Conservation (phyloP, 768 basidiomycete species). For the Postia placenta region DNA sequence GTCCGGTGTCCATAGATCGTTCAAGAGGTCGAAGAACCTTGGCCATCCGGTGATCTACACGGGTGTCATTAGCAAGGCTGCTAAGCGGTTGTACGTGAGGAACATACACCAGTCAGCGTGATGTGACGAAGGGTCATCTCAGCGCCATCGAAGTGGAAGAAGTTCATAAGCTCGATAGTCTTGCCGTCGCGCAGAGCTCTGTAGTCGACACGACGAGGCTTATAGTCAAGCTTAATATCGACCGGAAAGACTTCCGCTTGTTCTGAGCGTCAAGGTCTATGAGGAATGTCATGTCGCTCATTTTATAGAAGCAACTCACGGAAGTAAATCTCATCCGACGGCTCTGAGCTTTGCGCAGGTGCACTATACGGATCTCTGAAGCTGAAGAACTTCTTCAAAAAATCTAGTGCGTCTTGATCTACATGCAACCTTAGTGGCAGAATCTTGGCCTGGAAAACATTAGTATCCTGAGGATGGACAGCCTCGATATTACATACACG, state of each 20-base stretch:
- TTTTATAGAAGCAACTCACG: slow-evolving; percentile 40
- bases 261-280: slow-evolving; percentile 39
- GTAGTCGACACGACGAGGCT: slow-evolving; percentile 95
- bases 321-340: slow-evolving; percentile 56
- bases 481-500: slow-evolving; percentile 43
- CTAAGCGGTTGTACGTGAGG: not conserved
- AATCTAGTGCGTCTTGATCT: slow-evolving; percentile 98
- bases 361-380: slow-evolving; percentile 62
- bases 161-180: slow-evolving; percentile 98
- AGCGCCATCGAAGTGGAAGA: slow-evolving; percentile 98
- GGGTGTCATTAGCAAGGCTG: not conserved
- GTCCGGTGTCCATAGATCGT: slow-evolving; percentile 98
- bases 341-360: slow-evolving; percentile 28
- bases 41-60: slow-evolving; percentile 88
- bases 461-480: not conserved
- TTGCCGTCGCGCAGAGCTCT: slow-evolving; percentile 82
- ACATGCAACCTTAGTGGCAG: slow-evolving; percentile 89
- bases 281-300: not conserved
- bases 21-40: slow-evolving; percentile 82
- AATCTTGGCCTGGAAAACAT: slow-evolving; percentile 65
- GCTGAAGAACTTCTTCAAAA: slow-evolving; percentile 92
- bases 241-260: slow-evolving; percentile 94
- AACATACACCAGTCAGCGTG: slow-evolving; percentile 80
- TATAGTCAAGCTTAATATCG: slow-evolving; percentile 95
- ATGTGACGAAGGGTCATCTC: slow-evolving; percentile 97